phyloP scores from a whole-genome alignment of 345 rosid genomes.

The Brassica rapa region DNA sequence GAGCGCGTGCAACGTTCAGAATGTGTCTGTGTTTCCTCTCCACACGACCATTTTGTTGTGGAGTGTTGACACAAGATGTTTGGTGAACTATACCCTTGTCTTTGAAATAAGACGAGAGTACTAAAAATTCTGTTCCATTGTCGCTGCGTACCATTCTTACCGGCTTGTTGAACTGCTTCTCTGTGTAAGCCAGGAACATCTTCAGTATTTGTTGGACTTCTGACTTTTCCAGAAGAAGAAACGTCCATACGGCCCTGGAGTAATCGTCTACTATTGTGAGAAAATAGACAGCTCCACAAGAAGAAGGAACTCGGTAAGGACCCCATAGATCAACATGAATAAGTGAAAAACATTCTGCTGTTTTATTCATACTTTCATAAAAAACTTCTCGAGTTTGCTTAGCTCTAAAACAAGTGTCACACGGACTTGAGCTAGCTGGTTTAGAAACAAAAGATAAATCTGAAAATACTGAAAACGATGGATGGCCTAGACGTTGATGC shows the following conservation, averaged over 20 bases:
- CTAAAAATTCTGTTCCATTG: background rate
- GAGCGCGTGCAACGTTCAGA: background rate
- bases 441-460: background rate
- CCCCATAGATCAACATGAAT: background rate
- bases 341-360: background rate
- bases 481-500: background rate
- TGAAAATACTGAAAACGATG: background rate
- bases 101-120: background rate
- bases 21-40: background rate
- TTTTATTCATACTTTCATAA: background rate
- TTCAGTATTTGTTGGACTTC: background rate
- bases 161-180: background rate
- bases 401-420: background rate
- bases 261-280: background rate
- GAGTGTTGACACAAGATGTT: background rate
- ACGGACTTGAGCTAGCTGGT: background rate
- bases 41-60: background rate
- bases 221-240: background rate
- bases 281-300: background rate
- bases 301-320: background rate
- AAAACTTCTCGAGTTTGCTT: background rate
- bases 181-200: background rate
- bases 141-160: background rate
- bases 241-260: background rate
- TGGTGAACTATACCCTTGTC: background rate